A percentile compares a stretch with the other conserved stretches of the same genome.
Evolutionary conservation across 202 grass and related monocot species (phyloP).

Genomic region (Panicum virgatum): DNA sequence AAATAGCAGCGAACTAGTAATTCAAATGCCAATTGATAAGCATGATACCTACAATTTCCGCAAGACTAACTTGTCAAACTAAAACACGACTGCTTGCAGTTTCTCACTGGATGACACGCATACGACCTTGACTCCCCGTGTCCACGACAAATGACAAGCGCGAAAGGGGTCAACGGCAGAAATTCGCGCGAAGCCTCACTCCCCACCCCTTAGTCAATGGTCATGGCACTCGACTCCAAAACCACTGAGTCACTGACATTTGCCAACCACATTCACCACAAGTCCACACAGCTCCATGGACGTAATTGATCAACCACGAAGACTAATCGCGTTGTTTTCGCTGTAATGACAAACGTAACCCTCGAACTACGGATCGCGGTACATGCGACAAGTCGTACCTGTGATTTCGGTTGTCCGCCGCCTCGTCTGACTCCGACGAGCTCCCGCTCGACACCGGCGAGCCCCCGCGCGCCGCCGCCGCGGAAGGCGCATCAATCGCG

Average conservation of each 20-base stretch:
- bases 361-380: background rate
- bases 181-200: slow-evolving; percentile 18
- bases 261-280: background rate
- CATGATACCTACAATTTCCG: background rate
- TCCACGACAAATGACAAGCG: slow-evolving; percentile 5
- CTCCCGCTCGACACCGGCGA: slow-evolving; percentile 50
- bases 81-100: background rate
- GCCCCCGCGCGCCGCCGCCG: background rate
- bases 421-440: slow-evolving; percentile 68
- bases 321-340: background rate
- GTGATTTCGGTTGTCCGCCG: slow-evolving; percentile 31
- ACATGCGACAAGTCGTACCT: slow-evolving; percentile 39
- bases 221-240: background rate
- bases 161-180: slow-evolving; percentile 21
- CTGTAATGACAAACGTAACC: background rate
- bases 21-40: background rate
- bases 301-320: background rate
- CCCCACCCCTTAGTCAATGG: background rate
- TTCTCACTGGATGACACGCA: background rate
- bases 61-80: background rate
- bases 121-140: slow-evolving; percentile 26
- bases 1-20: background rate
- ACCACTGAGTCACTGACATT: background rate
- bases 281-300: background rate
- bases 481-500: background rate